phyloP scores from a whole-genome alignment of 768 basidiomycete genomes.

The Ramaria sp. region DNA sequence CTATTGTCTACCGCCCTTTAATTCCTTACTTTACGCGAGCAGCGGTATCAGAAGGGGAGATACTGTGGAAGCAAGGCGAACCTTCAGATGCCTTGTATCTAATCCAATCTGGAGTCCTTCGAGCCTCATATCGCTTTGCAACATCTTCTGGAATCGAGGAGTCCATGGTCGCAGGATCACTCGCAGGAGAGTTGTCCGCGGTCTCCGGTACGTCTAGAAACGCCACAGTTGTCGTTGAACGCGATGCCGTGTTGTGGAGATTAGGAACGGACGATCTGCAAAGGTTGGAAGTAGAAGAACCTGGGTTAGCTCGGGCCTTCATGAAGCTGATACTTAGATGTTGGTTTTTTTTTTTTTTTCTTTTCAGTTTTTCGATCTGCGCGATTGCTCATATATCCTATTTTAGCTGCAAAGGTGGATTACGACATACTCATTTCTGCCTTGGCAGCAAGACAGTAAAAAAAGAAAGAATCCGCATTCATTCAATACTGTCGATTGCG shows the following conservation, averaged over 20 bases:
- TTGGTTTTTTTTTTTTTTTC: constrained; percentile 22
- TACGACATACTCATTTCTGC: constrained; percentile 51
- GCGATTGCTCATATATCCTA: neutral
- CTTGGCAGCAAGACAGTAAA: constrained; percentile 30
- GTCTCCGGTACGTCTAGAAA: constrained; percentile 73
- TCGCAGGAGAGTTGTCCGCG: constrained; percentile 86
- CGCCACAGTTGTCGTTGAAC: constrained; percentile 76
- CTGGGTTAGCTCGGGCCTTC: constrained; percentile 54
- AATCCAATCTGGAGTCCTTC: constrained; percentile 76
- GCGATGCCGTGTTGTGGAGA: constrained; percentile 72
- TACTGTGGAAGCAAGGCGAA: constrained; percentile 75
- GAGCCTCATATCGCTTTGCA: constrained; percentile 73
- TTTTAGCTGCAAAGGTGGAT: constrained; percentile 51
- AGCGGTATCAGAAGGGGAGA: constrained; percentile 40
- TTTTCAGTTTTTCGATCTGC: neutral
- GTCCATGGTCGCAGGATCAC: constrained; percentile 87
- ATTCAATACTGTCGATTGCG: too few species aligned
- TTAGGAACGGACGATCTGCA: constrained; percentile 48
- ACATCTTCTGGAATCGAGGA: constrained; percentile 51
- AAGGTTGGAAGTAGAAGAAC: constrained; percentile 54
- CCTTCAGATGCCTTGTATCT: constrained; percentile 76
- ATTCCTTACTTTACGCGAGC: constrained; percentile 61
- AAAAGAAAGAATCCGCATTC: too few species aligned
- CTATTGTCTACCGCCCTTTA: constrained; percentile 49
- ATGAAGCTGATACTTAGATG: constrained; percentile 65